Evolutionary conservation across 139 green algal species (phyloP).

Genomic region (Prasinococcaceae sp.): DNA sequence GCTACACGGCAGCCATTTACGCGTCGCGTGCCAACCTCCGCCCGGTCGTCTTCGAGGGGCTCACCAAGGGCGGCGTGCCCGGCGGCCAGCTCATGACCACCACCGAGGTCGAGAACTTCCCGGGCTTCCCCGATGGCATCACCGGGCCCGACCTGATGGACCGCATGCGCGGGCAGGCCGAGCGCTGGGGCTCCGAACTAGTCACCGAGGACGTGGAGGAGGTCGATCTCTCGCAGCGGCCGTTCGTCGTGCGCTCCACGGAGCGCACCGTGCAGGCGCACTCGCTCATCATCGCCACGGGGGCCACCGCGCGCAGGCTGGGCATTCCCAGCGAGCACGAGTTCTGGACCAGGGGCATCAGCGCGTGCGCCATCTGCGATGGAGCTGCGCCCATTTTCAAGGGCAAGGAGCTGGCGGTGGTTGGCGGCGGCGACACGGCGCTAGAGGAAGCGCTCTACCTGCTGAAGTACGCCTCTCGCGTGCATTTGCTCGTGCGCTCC

Average conservation of each 20-base stretch:
- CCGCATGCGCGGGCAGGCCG: constrained; percentile 82
- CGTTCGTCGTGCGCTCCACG: constrained; percentile 47
- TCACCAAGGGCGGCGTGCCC: constrained; percentile 57
- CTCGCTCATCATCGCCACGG: constrained; percentile 86
- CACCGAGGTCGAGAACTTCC: constrained; percentile 56
- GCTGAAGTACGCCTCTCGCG: constrained; percentile 87
- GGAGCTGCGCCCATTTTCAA: constrained; percentile 42
- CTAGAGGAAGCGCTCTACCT: constrained; percentile 92
- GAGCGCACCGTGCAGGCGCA: constrained; percentile 58
- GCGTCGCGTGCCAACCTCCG: constrained; percentile 75
- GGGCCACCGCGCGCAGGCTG: constrained; percentile 75
- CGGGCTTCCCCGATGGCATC: constrained; percentile 92
- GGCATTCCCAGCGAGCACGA: constrained; percentile 67
- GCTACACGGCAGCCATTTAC: constrained; percentile 56
- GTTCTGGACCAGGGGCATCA: constrained; percentile 89
- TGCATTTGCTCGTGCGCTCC: constrained; percentile 85
- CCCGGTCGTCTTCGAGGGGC: constrained; percentile 88
- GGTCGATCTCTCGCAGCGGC: constrained; percentile 54
- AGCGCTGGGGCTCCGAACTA: constrained; percentile 81
- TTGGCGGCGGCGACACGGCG: constrained; percentile 90
- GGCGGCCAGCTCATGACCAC: constrained; percentile 97
- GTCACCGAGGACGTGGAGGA: constrained; percentile 83
- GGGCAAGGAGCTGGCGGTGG: constrained; percentile 71
- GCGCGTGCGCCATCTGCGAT: constrained; percentile 94
- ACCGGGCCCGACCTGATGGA: constrained; percentile 96